phyloP scores from a whole-genome alignment of 345 rosid genomes.

The Murraya koenigii region DNA sequence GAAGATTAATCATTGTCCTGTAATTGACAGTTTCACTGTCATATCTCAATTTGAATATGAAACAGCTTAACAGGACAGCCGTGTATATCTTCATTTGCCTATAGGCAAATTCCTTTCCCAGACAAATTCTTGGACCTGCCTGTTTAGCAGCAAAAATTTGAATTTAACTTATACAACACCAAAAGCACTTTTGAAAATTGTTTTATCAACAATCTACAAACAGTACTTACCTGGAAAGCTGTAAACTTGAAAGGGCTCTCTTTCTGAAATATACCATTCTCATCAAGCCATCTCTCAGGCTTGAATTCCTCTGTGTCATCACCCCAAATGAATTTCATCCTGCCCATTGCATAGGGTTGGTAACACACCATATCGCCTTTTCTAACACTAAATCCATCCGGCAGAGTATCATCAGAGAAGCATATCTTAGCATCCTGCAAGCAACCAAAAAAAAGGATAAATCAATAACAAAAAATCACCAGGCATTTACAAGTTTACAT shows the following conservation, averaged over 20 bases:
- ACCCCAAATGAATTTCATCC: constrained; percentile 65
- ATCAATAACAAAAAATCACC: neutral
- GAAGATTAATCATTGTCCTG: constrained; percentile 62
- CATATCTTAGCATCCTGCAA: constrained; percentile 55
- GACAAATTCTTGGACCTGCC: constrained; percentile 64
- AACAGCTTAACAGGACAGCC: constrained; percentile 36
- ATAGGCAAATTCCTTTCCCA: constrained; percentile 58
- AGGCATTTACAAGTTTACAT: neutral
- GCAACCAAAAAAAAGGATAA: neutral
- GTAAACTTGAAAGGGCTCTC: constrained; percentile 62
- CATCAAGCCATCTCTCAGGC: constrained; percentile 58
- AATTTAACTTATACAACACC: neutral
- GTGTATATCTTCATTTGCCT: constrained; percentile 65
- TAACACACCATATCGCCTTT: constrained; percentile 51
- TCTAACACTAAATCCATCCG: constrained; percentile 52
- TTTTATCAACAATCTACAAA: neutral
- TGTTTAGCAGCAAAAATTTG: constrained; percentile 15
- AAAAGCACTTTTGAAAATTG: neutral
- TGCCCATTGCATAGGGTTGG: constrained; percentile 64
- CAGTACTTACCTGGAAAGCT: constrained; percentile 53
- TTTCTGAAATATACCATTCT: constrained; percentile 37
- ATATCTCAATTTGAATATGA: constrained; percentile 43
- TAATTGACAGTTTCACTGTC: constrained; percentile 37
- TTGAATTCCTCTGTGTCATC: constrained; percentile 44
- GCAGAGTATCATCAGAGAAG: constrained; percentile 55